Conservation (phyloP, 2,329 filamentous ascomycete species). For the Colletotrichum chlorophyti region DNA sequence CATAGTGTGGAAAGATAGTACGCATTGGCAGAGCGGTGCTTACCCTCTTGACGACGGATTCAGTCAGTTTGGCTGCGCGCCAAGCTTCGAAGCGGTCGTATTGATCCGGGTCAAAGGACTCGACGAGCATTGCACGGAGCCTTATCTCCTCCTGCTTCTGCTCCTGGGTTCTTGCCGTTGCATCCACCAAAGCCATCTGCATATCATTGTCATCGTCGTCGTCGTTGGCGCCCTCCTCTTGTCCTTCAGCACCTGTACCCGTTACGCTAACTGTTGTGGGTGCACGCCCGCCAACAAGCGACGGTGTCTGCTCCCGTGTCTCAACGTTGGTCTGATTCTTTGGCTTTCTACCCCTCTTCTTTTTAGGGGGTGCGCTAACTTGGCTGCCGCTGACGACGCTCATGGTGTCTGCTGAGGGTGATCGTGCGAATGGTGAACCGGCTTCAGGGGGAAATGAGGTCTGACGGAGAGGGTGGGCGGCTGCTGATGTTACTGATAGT, state of each 20-base stretch:
- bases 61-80: slow-evolving; percentile 72
- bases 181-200: slow-evolving; percentile 63
- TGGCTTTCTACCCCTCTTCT: slow-evolving; percentile 68
- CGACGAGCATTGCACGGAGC: slow-evolving; percentile 65
- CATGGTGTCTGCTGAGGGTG: slow-evolving; percentile 68
- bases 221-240: slow-evolving; percentile 61
- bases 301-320: slow-evolving; percentile 47
- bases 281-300: slow-evolving; percentile 51
- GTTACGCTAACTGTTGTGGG: slow-evolving; percentile 50
- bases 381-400: slow-evolving; percentile 69
- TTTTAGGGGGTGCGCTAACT: slow-evolving; percentile 57
- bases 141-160: slow-evolving; percentile 69
- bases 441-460: slow-evolving; percentile 79
- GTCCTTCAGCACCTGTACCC: slow-evolving; percentile 46
- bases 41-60: slow-evolving; percentile 73
- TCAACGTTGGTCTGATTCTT: slow-evolving; percentile 59
- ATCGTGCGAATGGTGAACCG: slow-evolving; percentile 64
- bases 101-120: slow-evolving; percentile 70
- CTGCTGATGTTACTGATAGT: slow-evolving; percentile 59
- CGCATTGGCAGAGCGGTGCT: too few species aligned
- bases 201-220: slow-evolving; percentile 57
- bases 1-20: too few species aligned
- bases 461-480: slow-evolving; percentile 75
- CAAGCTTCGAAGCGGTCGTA: slow-evolving; percentile 74
- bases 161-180: slow-evolving; percentile 69